These are phyloP conservation scores for Hortaea sp. DNA, from an alignment of 2,329 filamentous ascomycete species.

Conservation along the genomic window DNA sequence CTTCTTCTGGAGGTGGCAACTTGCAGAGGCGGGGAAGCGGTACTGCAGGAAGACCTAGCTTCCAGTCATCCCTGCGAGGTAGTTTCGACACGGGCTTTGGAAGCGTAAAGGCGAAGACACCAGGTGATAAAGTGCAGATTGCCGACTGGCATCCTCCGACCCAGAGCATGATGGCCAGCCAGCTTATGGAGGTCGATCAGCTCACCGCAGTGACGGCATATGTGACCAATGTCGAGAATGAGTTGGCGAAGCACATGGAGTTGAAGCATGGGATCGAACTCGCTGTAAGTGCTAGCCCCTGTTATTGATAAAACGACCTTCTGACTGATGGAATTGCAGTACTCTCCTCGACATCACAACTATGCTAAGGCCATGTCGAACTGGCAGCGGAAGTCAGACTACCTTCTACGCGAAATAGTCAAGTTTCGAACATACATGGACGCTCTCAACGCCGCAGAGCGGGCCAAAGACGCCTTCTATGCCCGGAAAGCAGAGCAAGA, in stretches of 20 bases:
- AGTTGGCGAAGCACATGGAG: constrained; percentile 79
- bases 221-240: constrained; percentile 74
- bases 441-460: constrained; percentile 61
- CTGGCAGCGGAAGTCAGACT: constrained; percentile 93
- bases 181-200: constrained; percentile 69
- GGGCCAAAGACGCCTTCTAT: constrained; percentile 56
- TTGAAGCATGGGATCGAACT: constrained; percentile 78
- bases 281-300: constrained; percentile 43
- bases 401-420: constrained; percentile 85
- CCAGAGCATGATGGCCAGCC: constrained; percentile 81
- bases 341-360: constrained; percentile 75
- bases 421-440: constrained; percentile 96
- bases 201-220: constrained; percentile 65
- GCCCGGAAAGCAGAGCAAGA: constrained; percentile 10
- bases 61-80: constrained; percentile 46
- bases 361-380: constrained; percentile 79
- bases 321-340: constrained; percentile 35
- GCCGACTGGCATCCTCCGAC: constrained; percentile 82
- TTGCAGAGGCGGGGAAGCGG: background rate
- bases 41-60: constrained; percentile 21
- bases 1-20: constrained; percentile 8
- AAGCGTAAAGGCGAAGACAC: constrained; percentile 51
- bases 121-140: constrained; percentile 75
- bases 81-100: constrained; percentile 45
- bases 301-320: background rate